Evolutionary conservation across 257 asterid species (phyloP).

Genomic region (Solanum piurae): DNA sequence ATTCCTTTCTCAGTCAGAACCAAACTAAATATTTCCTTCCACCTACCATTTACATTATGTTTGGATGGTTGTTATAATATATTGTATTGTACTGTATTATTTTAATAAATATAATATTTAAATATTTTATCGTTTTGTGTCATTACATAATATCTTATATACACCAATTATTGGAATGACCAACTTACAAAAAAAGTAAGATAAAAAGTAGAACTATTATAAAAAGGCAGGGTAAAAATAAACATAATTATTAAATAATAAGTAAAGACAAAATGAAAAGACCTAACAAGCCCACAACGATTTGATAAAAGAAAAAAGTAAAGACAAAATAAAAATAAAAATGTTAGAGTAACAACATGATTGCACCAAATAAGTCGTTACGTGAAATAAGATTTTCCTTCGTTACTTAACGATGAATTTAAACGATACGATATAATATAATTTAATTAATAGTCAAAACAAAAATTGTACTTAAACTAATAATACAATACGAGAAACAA

Average conservation of each 20-base stretch:
- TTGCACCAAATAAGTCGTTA: not conserved
- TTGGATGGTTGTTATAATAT: not conserved
- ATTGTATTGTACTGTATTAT: not conserved
- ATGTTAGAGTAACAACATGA: rapidly evolving
- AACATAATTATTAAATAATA: not conserved
- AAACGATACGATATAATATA: not conserved
- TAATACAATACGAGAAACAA: not conserved
- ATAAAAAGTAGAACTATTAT: too few relatives aligned
- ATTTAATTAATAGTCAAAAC: not conserved
- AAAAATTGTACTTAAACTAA: not conserved
- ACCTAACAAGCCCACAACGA: not conserved
- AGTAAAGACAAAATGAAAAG: not conserved
- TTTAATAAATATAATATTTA: not conserved
- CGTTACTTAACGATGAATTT: not conserved
- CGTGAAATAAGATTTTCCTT: not conserved
- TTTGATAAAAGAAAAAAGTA: not conserved
- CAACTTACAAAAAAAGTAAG: too few relatives aligned
- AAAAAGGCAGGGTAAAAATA: not conserved
- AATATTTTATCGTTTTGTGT: too few relatives aligned
- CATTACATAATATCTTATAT: not conserved
- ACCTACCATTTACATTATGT: not conserved
- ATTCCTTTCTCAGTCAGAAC: not conserved
- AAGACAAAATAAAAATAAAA: not conserved
- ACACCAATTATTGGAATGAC: not conserved
- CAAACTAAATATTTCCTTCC: not conserved